Evolutionary conservation across 306 rosid species (phyloP).

Genomic region (Heteromeles arbutifolia): DNA sequence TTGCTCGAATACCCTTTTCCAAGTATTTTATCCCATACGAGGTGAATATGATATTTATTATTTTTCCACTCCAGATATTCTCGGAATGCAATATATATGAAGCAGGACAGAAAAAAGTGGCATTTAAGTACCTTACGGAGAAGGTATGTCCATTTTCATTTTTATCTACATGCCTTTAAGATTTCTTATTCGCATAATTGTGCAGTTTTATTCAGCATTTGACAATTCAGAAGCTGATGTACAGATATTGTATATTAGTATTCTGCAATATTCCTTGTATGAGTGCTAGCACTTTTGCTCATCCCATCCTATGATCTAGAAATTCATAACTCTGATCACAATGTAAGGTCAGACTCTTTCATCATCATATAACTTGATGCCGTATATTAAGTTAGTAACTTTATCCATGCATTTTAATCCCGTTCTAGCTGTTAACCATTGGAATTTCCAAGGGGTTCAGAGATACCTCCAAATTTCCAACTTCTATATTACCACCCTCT

Average conservation of each 20-base stretch:
- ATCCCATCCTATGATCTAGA: not conserved
- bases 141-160: slow-evolving; percentile 47
- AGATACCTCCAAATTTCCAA: not conserved
- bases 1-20: not conserved
- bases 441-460: not conserved
- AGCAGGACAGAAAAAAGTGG: slow-evolving; percentile 90
- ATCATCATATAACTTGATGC: not conserved
- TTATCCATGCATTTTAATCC: no score
- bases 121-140: slow-evolving; percentile 73
- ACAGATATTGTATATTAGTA: no score
- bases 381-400: no score
- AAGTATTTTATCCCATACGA: not conserved
- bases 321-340: not conserved
- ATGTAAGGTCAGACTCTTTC: not conserved
- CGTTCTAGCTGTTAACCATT: not conserved
- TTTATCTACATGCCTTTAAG: not conserved
- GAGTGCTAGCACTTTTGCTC: not conserved
- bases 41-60: not conserved
- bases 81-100: slow-evolving; percentile 91
- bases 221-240: not conserved
- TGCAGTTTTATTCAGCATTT: not conserved
- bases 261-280: not conserved
- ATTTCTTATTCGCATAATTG: not conserved
- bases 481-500: not conserved
- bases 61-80: slow-evolving; percentile 51